These are phyloP conservation scores for Dovyalis caffra DNA, from an alignment of 345 rosid species.

Conservation along the genomic window DNA sequence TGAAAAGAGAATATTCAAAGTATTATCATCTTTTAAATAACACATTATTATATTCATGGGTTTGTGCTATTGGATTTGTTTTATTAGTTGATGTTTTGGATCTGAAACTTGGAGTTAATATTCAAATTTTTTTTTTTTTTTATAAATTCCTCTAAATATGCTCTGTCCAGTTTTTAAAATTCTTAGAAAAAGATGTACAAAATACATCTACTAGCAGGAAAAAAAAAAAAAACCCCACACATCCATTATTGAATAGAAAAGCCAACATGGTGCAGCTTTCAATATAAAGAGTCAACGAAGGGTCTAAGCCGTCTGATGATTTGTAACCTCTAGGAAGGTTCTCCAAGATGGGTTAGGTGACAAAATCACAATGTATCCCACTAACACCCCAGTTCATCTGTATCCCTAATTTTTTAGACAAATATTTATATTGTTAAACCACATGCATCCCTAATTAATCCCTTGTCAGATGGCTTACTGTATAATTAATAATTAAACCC, in stretches of 20 bases:
- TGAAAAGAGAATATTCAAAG: no score
- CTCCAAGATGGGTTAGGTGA: not conserved
- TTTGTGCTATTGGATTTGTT: no score
- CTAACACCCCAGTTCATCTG: not conserved
- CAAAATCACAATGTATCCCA: not conserved
- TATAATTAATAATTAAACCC: not conserved
- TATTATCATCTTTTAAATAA: not conserved
- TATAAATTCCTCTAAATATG: no score
- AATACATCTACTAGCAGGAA: no score
- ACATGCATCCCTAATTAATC: not conserved
- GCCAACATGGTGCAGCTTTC: not conserved
- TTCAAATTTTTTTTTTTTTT: no score
- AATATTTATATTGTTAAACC: slow-evolving; percentile 12
- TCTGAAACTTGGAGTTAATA: no score
- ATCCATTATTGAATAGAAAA: not conserved
- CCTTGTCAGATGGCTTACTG: not conserved
- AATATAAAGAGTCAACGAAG: not conserved
- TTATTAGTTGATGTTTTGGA: no score
- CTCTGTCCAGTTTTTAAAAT: no score
- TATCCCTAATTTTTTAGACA: slow-evolving; percentile 17
- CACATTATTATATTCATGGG: no score
- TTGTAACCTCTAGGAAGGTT: not conserved
- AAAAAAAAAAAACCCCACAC: no score
- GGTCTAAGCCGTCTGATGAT: slow-evolving; percentile 2
- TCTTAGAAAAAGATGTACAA: no score